Evolutionary conservation across 352 stramenopile species (phyloP), one percentile per base, ranked within the genome.

Genomic region (Pythium dissotocum): DNA sequence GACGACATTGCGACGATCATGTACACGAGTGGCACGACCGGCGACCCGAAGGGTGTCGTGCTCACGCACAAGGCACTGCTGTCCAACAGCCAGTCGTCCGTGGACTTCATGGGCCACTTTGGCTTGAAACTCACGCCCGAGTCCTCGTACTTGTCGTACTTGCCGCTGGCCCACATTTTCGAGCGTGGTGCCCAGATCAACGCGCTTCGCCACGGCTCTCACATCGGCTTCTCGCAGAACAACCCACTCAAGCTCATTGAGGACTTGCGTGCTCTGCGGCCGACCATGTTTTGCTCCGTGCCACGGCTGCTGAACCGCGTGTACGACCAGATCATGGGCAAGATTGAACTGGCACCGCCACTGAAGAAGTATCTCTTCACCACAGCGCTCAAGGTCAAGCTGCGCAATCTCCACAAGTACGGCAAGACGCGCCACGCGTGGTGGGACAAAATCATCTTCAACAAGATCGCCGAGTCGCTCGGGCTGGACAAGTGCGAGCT

Each of bases 91-190:
- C 70, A 75, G 1, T 69, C 68, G 5, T 72, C 68, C 0, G 70
- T 79, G 49, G 73, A 82, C 48, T 85, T 65, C 24, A 53, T 78
- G 30, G n/a, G 95, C 76, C 67, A 32, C 52, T 72, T 58, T 13
- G 32, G 58, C 49, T 24, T 76, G 21, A 14, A 30, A 9, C 77
- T 86, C 42, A 70, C 65, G 8, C 58, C 75, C 8, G 78, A 79
- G 18, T 95, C 97, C 67, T 82, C 97, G 21, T 94, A 99, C 75
- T 76, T 99, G 36, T 98, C 90, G 6, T 99, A 98, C 73, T 79
- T 99, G 52, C 97, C 97, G 18, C 77, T 99, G 18, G 91, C 97
- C 4, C 97, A 99, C 77, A 98, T 99, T 63, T 98, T 98, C 66
- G 97, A 99, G 83, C 78, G 93, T n/a, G 69, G 71, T 18, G 77